Evolutionary conservation across 768 basidiomycete genomes (phyloP).

Genomic region (Xerocomellus amylosporus): DNA sequence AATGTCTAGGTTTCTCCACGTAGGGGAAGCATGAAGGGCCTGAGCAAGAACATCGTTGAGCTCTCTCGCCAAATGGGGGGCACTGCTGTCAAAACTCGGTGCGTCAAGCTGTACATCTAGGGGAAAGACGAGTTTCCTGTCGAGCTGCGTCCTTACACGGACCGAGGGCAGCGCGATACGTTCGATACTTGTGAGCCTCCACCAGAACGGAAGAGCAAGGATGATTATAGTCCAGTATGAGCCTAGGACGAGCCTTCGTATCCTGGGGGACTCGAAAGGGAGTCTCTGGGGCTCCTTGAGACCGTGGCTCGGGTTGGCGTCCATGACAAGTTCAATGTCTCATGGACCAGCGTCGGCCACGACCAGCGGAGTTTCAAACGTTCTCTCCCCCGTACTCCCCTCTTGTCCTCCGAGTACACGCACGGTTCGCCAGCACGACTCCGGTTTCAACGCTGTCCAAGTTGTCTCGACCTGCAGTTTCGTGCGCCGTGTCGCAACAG

Average conservation of each 20-base stretch:
- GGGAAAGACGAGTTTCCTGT: conserved; percentile 45
- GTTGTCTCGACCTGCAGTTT: conserved; percentile 2
- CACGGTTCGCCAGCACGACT: conserved; percentile 5
- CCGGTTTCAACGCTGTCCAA: neutral
- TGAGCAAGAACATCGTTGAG: conserved; percentile 24
- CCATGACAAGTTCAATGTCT: conserved; percentile 21
- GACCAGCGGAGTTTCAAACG: conserved; percentile 34
- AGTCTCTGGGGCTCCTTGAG: conserved; percentile 48
- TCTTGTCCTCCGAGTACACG: conserved; percentile 14
- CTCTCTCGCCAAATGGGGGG: conserved; percentile 26
- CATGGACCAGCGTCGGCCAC: conserved; percentile 10
- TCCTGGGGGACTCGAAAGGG: conserved; percentile 48
- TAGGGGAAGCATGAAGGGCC: conserved; percentile 16
- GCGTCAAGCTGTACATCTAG: conserved; percentile 39
- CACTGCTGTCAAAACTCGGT: conserved; percentile 13
- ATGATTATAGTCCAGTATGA: conserved; percentile 80
- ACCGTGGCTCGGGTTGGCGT: conserved; percentile 20
- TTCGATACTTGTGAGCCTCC: conserved; percentile 88
- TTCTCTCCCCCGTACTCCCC: conserved; percentile 22
- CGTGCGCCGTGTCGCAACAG: conserved; percentile 1
- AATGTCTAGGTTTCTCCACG: conserved; percentile 47
- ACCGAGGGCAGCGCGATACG: conserved; percentile 67
- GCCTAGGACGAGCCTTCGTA: conserved; percentile 59
- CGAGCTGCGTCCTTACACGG: conserved; percentile 53
- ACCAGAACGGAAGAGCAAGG: conserved; percentile 87